Percentiles rank a stretch among this genome's conserved stretches.
Conservation (phyloP, 2,329 filamentous ascomycete species). For the Stagonosporopsis chrysanthemi region DNA sequence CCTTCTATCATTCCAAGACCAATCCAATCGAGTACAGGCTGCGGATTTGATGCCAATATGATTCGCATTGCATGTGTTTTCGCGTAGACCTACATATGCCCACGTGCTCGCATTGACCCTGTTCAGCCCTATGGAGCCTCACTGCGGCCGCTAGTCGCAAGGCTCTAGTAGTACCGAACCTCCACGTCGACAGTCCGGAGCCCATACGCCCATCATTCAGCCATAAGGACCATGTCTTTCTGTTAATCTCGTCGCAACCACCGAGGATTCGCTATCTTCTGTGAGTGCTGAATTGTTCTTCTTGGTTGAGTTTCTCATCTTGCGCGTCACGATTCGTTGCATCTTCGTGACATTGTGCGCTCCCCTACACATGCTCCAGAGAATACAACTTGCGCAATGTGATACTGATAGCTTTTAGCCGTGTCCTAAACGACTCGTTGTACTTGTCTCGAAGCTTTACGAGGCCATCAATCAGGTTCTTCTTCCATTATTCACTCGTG, state of each 20-base stretch:
- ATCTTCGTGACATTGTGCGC: background rate
- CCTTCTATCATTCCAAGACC: too few relatives aligned
- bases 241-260: background rate
- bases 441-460: background rate
- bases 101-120: constrained; percentile 15
- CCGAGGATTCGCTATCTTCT: background rate
- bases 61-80: background rate
- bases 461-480: background rate
- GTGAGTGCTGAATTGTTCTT: background rate
- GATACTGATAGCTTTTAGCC: background rate
- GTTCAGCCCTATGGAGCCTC: constrained; percentile 22
- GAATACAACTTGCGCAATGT: background rate
- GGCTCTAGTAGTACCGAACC: constrained; percentile 30
- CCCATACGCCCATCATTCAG: background rate
- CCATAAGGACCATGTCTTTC: background rate
- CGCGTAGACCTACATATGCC: background rate
- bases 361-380: background rate
- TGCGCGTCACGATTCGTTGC: background rate
- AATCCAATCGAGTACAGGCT: background rate
- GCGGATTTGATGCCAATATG: background rate
- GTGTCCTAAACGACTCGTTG: background rate
- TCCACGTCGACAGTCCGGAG: constrained; percentile 42
- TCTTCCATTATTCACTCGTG: background rate
- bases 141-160: constrained; percentile 28
- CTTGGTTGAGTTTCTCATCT: background rate